Conservation (phyloP, 2,329 filamentous ascomycete genomes). For the Phialophora verrucosa region DNA sequence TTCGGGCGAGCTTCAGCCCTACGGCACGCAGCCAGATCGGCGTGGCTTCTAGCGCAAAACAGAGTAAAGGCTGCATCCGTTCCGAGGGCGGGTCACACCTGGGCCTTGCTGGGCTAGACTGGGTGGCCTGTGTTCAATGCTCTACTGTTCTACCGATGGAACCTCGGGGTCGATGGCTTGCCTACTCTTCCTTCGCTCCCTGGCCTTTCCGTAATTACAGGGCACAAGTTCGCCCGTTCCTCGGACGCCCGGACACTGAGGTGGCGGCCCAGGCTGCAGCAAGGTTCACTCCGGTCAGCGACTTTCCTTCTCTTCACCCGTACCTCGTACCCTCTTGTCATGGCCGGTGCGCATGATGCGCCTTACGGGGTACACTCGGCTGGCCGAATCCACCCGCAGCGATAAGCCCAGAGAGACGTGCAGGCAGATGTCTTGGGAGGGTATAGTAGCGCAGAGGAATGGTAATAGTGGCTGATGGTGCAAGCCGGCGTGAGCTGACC, state of each 20-base stretch:
- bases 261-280: neutral
- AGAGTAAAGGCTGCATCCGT: slow-evolving; percentile 22
- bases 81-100: slow-evolving; percentile 7
- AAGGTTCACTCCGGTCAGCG: slow-evolving; percentile 15
- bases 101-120: slow-evolving; percentile 8
- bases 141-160: slow-evolving; percentile 3
- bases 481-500: slow-evolving; percentile 15
- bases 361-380: slow-evolving; percentile 4
- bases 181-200: neutral
- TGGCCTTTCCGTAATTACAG: neutral
- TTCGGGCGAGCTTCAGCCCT: slow-evolving; percentile 18
- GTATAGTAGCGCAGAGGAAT: neutral
- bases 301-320: neutral
- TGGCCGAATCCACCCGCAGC: slow-evolving; percentile 5
- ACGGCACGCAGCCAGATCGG: slow-evolving; percentile 21
- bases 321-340: neutral
- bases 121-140: slow-evolving; percentile 1
- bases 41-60: slow-evolving; percentile 23
- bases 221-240: neutral
- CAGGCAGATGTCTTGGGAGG: neutral
- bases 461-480: slow-evolving; percentile 5
- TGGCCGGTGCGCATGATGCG: slow-evolving; percentile 10
- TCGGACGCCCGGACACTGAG: neutral
- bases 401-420: neutral
- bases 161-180: slow-evolving; percentile 12